A percentile compares a stretch with the other conserved stretches of the same genome.
Evolutionary conservation across 1,139 yeast species (phyloP).

Genomic region (Debaryomyces robertsiae): DNA sequence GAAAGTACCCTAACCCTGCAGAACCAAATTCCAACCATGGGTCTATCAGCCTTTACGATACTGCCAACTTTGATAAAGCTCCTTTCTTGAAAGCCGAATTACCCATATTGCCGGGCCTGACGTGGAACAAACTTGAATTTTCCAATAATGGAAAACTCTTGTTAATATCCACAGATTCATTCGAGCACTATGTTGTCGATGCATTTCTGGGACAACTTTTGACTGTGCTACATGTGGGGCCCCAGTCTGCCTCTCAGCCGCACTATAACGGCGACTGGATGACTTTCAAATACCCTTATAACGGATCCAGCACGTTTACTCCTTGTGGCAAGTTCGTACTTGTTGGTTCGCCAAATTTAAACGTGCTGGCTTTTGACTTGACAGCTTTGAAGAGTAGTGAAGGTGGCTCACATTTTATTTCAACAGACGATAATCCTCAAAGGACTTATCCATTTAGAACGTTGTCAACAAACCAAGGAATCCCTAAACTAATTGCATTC

Average conservation of each 20-base stretch:
- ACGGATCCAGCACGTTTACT: conserved; percentile 69
- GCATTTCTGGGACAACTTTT: conserved; percentile 67
- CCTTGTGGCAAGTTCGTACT: conserved; percentile 81
- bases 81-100: conserved; percentile 50
- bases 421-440: conserved; percentile 23
- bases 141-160: conserved; percentile 78
- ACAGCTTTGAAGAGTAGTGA: conserved; percentile 35
- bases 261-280: conserved; percentile 28
- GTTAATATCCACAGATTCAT: conserved; percentile 62
- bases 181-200: conserved; percentile 63
- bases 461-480: conserved; percentile 30
- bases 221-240: conserved; percentile 46
- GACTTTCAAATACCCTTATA: conserved; percentile 48
- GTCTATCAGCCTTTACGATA: conserved; percentile 61
- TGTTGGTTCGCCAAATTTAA: conserved; percentile 61
- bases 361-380: conserved; percentile 66
- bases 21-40: conserved; percentile 30
- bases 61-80: conserved; percentile 56
- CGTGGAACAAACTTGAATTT: conserved; percentile 75
- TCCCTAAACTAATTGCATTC: conserved; percentile 68
- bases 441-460: conserved; percentile 28
- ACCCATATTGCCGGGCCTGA: conserved; percentile 26
- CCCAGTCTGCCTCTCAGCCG: conserved; percentile 18
- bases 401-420: conserved; percentile 22
- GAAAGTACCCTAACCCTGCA: conserved; percentile 33